Percentiles rank a stretch among this genome's conserved stretches.
Evolutionary conservation across 768 basidiomycete species (phyloP).

Genomic region (Rhizopogon salebrosus): DNA sequence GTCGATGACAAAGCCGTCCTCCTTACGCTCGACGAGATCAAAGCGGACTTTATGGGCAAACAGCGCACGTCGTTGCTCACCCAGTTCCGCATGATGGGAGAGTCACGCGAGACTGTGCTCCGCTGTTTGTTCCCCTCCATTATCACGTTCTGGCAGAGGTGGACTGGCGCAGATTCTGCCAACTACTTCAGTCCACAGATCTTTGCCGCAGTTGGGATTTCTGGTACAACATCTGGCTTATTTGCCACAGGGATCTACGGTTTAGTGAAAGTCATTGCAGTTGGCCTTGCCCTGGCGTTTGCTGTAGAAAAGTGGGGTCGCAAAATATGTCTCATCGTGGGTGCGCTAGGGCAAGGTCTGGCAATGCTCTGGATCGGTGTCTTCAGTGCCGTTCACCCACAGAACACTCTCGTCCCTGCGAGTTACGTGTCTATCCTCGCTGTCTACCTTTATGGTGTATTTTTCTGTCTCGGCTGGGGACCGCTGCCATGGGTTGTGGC

Average conservation of each 20-base stretch:
- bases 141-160: slow-evolving; percentile 39
- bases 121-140: slow-evolving; percentile 38
- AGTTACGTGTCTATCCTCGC: slow-evolving; percentile 41
- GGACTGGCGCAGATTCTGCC: slow-evolving; percentile 45
- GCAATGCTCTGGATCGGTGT: slow-evolving; percentile 46
- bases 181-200: slow-evolving; percentile 46
- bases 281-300: slow-evolving; percentile 34
- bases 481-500: slow-evolving; percentile 30
- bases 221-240: slow-evolving; percentile 33
- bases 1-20: slow-evolving; percentile 29
- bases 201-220: slow-evolving; percentile 39
- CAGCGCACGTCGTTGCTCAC: slow-evolving; percentile 24
- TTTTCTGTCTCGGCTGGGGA: slow-evolving; percentile 41
- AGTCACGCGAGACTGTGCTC: slow-evolving; percentile 29
- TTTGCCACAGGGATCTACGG: slow-evolving; percentile 39
- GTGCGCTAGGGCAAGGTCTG: slow-evolving; percentile 38
- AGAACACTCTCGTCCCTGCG: slow-evolving; percentile 26
- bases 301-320: slow-evolving; percentile 41
- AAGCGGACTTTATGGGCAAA: slow-evolving; percentile 36
- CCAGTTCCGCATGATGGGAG: slow-evolving; percentile 35
- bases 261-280: slow-evolving; percentile 34
- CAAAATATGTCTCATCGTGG: slow-evolving; percentile 39
- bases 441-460: slow-evolving; percentile 43
- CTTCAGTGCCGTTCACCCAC: slow-evolving; percentile 33
- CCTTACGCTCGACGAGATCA: slow-evolving; percentile 36